Evolutionary conservation across 352 stramenopile species (phyloP).

Genomic region (Globisporangium orthogonon): DNA sequence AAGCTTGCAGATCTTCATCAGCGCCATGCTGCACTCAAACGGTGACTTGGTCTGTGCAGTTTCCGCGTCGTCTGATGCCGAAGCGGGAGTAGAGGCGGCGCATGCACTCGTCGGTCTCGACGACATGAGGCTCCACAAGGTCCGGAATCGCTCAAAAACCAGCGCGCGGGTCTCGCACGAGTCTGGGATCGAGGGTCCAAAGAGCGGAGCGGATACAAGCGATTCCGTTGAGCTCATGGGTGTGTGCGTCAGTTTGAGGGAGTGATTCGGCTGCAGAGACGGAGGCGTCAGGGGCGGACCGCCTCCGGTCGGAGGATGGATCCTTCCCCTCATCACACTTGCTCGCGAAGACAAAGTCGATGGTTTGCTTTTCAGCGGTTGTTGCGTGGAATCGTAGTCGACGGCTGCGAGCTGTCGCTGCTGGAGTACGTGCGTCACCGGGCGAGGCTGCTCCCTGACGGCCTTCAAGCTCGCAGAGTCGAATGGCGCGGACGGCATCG

Average conservation of each 20-base stretch:
- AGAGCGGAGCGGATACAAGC: conserved; percentile 11
- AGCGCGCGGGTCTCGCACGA: conserved; percentile 17
- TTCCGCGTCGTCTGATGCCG: not conserved
- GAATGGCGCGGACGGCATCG: not conserved
- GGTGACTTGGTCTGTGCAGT: conserved; percentile 19
- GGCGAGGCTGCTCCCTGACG: conserved; percentile 6
- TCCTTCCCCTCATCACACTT: conserved; percentile 1
- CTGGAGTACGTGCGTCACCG: conserved; percentile 18
- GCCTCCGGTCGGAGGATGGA: conserved; percentile 7
- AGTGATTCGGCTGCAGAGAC: not conserved
- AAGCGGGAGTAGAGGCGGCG: not conserved
- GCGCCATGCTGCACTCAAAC: conserved; percentile 48
- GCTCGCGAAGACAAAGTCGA: not conserved
- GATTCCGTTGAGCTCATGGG: not conserved
- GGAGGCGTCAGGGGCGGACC: not conserved
- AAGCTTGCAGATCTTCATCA: conserved; percentile 52
- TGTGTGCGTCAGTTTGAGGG: not conserved
- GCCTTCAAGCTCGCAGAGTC: conserved; percentile 2
- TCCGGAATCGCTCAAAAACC: conserved; percentile 29
- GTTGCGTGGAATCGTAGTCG: conserved; percentile 13
- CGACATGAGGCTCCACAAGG: conserved; percentile 39
- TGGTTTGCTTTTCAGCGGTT: not conserved
- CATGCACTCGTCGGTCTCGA: conserved; percentile 5
- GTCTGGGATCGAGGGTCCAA: conserved; percentile 28
- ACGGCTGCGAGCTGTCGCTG: conserved; percentile 26